These are phyloP conservation scores for Hypoxylon sp. DNA, from an alignment of 2,329 filamentous ascomycete genomes.

Conservation along the genomic window DNA sequence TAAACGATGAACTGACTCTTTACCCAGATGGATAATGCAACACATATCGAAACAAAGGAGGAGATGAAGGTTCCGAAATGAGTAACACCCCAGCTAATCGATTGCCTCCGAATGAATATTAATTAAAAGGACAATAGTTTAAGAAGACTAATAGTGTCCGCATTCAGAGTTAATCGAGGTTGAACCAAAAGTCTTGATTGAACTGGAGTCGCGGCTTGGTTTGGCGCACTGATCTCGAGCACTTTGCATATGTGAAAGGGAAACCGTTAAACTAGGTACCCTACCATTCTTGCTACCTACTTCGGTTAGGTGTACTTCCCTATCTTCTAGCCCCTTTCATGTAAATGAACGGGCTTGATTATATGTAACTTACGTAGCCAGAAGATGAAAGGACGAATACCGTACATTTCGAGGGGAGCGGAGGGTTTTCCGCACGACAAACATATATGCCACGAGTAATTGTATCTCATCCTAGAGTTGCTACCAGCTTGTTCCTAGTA, in stretches of 20 bases:
- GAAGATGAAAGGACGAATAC: background rate
- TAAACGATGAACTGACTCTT: slow-evolving; percentile 34
- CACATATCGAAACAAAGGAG: slow-evolving; percentile 41
- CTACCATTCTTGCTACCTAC: slow-evolving; percentile 1
- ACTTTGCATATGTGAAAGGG: slow-evolving; percentile 13
- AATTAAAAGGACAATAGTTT: slow-evolving; percentile 28
- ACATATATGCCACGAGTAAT: background rate
- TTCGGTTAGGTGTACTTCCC: background rate
- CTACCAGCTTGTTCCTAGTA: background rate
- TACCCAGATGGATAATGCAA: slow-evolving; percentile 44
- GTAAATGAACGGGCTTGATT: background rate
- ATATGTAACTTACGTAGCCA: background rate
- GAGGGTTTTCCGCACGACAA: background rate
- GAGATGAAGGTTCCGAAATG: slow-evolving; percentile 45
- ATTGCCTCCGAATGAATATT: slow-evolving; percentile 27
- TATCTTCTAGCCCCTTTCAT: slow-evolving; percentile 8
- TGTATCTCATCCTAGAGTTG: background rate
- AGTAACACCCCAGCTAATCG: slow-evolving; percentile 28
- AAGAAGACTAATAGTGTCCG: slow-evolving; percentile 31
- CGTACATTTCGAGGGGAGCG: background rate
- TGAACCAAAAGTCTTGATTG: slow-evolving; percentile 11
- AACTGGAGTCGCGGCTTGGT: slow-evolving; percentile 16
- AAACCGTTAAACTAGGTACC: background rate
- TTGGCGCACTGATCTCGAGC: slow-evolving; percentile 5
- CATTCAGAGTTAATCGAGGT: slow-evolving; percentile 23